Percentiles rank a stretch among this genome's conserved stretches.
Conservation (phyloP, 306 rosid species). For the Argentina anserina region DNA sequence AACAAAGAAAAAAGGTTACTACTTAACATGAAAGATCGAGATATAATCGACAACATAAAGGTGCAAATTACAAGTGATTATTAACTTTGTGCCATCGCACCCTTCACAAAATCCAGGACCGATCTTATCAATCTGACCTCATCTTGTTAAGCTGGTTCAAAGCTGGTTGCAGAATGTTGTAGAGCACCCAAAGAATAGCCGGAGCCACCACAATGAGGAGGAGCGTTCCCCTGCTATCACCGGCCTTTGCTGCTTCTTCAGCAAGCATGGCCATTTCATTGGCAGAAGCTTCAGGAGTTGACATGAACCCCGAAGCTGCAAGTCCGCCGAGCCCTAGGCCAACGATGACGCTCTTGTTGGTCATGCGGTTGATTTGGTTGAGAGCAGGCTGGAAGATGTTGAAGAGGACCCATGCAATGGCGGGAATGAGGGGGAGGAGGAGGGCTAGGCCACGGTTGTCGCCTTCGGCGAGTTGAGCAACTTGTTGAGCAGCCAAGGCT, state of each 20-base stretch:
- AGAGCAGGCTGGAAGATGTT: constrained; percentile 88
- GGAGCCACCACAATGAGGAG: constrained; percentile 78
- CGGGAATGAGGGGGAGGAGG: constrained; percentile 66
- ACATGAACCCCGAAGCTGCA: constrained; percentile 41
- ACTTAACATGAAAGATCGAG: background rate
- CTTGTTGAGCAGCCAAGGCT: constrained; percentile 73
- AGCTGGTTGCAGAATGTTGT: constrained; percentile 86
- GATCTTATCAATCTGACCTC: constrained; percentile 45
- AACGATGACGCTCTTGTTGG: constrained; percentile 50
- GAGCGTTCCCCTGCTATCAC: constrained; percentile 69
- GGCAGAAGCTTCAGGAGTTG: constrained; percentile 54
- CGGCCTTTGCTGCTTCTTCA: constrained; percentile 33
- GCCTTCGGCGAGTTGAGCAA: constrained; percentile 69
- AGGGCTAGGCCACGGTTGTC: constrained; percentile 81
- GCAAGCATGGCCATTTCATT: constrained; percentile 50
- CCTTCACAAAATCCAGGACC: constrained; percentile 1
- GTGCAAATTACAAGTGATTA: constrained; percentile 9
- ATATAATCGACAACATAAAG: constrained; percentile 2
- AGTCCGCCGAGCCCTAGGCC: constrained; percentile 71
- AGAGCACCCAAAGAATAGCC: constrained; percentile 80
- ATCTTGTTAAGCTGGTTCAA: constrained; percentile 83
- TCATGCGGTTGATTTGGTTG: constrained; percentile 78
- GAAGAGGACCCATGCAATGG: constrained; percentile 88
- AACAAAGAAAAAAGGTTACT: background rate
- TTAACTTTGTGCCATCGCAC: constrained; percentile 4